These are phyloP conservation scores for Auxenochlorella pyrenoidosa DNA, from an alignment of 139 green algal genomes.

Conservation along the genomic window DNA sequence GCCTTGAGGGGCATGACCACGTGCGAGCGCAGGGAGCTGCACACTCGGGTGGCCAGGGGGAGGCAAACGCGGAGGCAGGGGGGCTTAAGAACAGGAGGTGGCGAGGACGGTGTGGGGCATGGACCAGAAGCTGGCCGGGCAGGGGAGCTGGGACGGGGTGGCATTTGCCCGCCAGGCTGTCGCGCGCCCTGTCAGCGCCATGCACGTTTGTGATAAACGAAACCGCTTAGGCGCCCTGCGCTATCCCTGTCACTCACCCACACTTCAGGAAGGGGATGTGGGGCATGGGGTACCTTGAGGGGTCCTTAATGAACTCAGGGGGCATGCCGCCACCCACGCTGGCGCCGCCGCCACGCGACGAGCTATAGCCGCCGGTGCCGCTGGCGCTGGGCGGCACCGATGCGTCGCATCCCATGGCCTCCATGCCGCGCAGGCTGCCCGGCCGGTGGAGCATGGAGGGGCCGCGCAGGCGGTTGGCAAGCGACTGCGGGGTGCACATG, in stretches of 20 bases:
- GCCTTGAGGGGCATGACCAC: conserved; percentile 35
- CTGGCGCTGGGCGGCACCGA: background rate
- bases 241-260: conserved; percentile 23
- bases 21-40: conserved; percentile 3
- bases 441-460: conserved; percentile 1
- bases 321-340: background rate
- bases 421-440: background rate
- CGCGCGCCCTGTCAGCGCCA: no score
- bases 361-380: background rate
- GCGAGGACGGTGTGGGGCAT: no score
- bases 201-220: no score
- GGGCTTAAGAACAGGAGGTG: no score
- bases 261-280: conserved; percentile 47
- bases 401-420: background rate
- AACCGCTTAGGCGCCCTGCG: no score
- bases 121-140: no score
- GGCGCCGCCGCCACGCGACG: background rate
- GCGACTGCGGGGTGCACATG: conserved; percentile 5
- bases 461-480: background rate
- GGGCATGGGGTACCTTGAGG: conserved; percentile 42
- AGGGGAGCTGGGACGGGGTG: no score
- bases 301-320: conserved; percentile 5
- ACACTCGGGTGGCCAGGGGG: background rate
- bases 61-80: background rate
- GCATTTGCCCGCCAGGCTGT: no score